Conservation (phyloP, 768 basidiomycete genomes). For the Polyporus arcularius region DNA sequence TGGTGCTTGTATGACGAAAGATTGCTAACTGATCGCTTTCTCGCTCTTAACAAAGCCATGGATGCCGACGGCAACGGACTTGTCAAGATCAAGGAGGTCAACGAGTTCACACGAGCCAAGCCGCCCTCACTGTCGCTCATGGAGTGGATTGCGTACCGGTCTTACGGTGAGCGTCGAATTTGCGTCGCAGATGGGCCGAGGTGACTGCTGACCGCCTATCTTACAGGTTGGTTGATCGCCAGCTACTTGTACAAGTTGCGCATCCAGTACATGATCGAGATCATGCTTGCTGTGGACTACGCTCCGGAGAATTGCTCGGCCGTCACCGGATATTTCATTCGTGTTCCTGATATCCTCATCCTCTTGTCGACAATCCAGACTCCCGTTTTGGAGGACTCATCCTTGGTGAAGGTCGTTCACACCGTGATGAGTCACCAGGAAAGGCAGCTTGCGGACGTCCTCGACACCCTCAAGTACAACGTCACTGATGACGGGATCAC, state of each 20-base stretch:
- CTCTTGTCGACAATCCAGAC: not conserved
- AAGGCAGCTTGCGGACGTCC: not conserved
- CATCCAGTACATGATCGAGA: not conserved
- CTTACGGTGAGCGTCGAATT: not conserved
- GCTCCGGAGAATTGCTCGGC: not conserved
- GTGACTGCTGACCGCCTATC: too few relatives aligned
- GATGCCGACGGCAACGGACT: constrained; percentile 7
- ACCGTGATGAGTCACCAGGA: not conserved
- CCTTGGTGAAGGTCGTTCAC: not conserved
- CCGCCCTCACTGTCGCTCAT: not conserved
- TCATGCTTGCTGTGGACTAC: not conserved
- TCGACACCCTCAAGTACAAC: not conserved
- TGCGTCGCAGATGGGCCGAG: not conserved
- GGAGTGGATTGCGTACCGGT: constrained; percentile 6
- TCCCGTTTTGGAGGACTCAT: not conserved
- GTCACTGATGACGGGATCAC: not conserved
- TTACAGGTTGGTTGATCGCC: not conserved
- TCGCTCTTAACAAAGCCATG: not conserved
- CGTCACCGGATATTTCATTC: not conserved
- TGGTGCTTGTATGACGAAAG: too few relatives aligned
- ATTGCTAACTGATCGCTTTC: not conserved
- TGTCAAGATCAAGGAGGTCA: constrained; percentile 9
- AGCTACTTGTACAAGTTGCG: not conserved
- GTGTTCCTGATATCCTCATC: not conserved
- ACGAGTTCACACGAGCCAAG: constrained; percentile 1